A percentile compares a stretch with the other conserved stretches of the same genome.
These are phyloP conservation scores for Pleurotus citrinopileatus DNA, from an alignment of 768 basidiomycete species.

Conservation along the genomic window DNA sequence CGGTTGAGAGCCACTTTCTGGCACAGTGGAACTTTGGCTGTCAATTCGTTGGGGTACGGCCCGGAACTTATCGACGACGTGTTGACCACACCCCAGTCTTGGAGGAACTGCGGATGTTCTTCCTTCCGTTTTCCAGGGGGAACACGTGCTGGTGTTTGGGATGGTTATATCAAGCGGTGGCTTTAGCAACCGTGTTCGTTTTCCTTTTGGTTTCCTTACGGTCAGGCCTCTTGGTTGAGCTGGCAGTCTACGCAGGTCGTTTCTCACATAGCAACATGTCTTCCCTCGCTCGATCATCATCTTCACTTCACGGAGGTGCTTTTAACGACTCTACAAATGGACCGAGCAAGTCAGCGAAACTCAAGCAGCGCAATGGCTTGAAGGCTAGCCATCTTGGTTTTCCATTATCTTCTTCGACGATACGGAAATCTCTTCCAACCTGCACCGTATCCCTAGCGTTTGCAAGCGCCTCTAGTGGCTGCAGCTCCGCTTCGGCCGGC, in stretches of 20 bases:
- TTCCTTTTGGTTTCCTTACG: not conserved
- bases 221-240: not conserved
- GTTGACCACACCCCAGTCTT: not conserved
- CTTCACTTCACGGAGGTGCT: not conserved
- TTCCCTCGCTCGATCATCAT: not conserved
- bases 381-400: not conserved
- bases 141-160: not conserved
- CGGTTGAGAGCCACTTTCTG: no score
- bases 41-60: no score
- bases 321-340: not conserved
- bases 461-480: not conserved
- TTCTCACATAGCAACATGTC: slow-evolving; percentile 8
- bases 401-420: slow-evolving; percentile 1
- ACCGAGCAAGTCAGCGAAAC: not conserved
- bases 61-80: not conserved
- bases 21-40: no score
- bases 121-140: no score
- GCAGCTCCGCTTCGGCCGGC: not conserved
- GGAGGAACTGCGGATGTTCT: not conserved
- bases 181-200: not conserved
- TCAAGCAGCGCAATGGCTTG: not conserved
- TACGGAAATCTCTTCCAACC: slow-evolving; percentile 5
- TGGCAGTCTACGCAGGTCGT: slow-evolving; percentile 9
- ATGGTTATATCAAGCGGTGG: not conserved
- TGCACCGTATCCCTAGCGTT: slow-evolving; percentile 7